Evolutionary conservation across 371 early-diverging fungal species (phyloP), one percentile per base, ranked within the genome.

Genomic region (Scutellospora calospora): DNA sequence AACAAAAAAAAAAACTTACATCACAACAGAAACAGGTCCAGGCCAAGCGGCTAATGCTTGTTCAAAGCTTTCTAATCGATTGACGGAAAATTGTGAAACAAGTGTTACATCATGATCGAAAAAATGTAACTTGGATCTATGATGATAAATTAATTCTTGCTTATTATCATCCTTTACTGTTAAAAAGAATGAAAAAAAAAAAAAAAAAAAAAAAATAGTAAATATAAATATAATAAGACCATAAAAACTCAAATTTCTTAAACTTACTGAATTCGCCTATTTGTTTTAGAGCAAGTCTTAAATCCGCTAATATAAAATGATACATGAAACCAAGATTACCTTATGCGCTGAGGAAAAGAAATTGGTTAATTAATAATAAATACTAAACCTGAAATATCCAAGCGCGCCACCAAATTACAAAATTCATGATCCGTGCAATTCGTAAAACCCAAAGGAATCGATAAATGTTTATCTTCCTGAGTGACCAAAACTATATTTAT

Each of bases 1-100:
- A 68, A 60, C 5, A 57, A n/a, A 57, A 49, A 49, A 14, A 49
- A 49, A 62, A 33, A 38, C 87, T 82, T 88, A 91, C 92, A 91
- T 87, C 31, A 89, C 87, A 57, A 86, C 83, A 5, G 91, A 87
- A 9, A 90, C 86, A 4, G 92, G 92, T 2, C 92, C 91, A 18
- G 66, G 66, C 92, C 92, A 92, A 22, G 75, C 83, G 12, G 83
- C 78, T 12, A 89, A 84, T 1, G 88, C 89, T 20, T 86, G 82
- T 59, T 87, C 84, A 81, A 92, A 92, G 14, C 86, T 82, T 16
- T 85, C 84, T 20, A 92, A 82, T 49, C 91, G 86, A 80, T 91
- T 90, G 33, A 89, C 89, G 18, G 91, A 88, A 68, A 90, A 91
- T 77, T 92, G 92, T 3, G 89, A 86, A 25, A 92, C 84, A 79